Evolutionary conservation across 2,329 filamentous ascomycete species (phyloP), one percentile per base, ranked within the genome.

Genomic region (Monosporascus cannonballus): DNA sequence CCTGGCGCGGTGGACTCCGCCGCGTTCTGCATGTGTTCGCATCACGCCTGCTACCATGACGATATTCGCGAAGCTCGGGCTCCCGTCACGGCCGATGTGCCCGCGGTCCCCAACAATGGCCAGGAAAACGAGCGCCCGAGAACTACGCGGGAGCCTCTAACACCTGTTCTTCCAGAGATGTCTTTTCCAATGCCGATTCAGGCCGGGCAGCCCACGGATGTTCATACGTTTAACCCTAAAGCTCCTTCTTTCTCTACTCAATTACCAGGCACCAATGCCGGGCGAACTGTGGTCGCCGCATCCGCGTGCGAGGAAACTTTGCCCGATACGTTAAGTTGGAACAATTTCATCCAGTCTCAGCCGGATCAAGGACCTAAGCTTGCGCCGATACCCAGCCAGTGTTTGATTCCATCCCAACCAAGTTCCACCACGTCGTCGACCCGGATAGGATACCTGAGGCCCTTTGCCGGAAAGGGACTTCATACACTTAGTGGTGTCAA

Each of bases 11-110:
- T 56, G 9, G 75, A 76, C 50, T 74, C 81, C 61, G 61, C 71
- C 27, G 70, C 71, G 54, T 81, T 75, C 73, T 84, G 81, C 68
- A 83, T 84, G 80, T 84, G 81, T 61, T 78, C 77, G 50, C 81
- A 84, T 59, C 81, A 84, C 66, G 81, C 81, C 50, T 84, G 81
- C 64, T 84, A 75, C 56, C 81, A 84, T 56, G 80, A 83, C 64
- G 73, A 82, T 59, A 67, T 62, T 27, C 67, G 66, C 52, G 55
- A 66, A 54, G 41, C 58, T 57, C 47, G 61, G 49, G 50, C 58
- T 20, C 50, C 59, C 22, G 38, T 64, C 45, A 56, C 65, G 22
- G 51, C 39, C 44, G 54, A 60, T 37, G 36, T 39, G 46, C 18
- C 24, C 42, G 24, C 14, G 3, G 24, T 46, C 15, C 42, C 58